phyloP scores from a whole-genome alignment of 139 green algal species.

The Chlorella sp. region DNA sequence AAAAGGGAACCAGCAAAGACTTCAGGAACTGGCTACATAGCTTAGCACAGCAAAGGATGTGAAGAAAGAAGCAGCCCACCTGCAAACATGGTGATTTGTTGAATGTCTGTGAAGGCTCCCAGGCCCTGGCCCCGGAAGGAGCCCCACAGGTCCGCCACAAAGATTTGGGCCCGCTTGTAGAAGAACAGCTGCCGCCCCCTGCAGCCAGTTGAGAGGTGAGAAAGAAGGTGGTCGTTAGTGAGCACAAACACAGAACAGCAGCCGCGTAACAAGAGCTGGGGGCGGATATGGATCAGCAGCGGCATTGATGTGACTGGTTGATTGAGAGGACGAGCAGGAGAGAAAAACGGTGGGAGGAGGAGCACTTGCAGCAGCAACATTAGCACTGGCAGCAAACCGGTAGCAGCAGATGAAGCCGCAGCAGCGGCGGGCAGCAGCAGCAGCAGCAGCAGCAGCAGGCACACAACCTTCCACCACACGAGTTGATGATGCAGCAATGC shows the following conservation, averaged over 20 bases:
- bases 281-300: neutral
- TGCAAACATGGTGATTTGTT: constrained; percentile 93
- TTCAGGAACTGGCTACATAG: too few species aligned
- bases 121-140: constrained; percentile 79
- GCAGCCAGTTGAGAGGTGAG: neutral
- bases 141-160: constrained; percentile 91
- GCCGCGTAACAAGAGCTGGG: neutral
- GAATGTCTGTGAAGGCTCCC: constrained; percentile 83
- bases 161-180: constrained; percentile 97
- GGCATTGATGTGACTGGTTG: neutral
- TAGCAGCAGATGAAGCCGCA: too few species aligned
- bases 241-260: neutral
- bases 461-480: neutral
- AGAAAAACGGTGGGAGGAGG: too few species aligned
- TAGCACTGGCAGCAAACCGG: neutral
- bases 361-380: too few species aligned
- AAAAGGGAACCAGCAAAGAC: too few species aligned
- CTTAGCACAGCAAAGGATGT: too few species aligned
- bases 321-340: too few species aligned
- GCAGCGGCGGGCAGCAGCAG: neutral
- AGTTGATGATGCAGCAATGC: too few species aligned
- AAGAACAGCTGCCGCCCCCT: constrained; percentile 86
- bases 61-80: too few species aligned
- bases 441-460: neutral
- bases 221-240: neutral